Conservation (phyloP, 495 filamentous ascomycete species). For the Aspergillus funiculosus region DNA sequence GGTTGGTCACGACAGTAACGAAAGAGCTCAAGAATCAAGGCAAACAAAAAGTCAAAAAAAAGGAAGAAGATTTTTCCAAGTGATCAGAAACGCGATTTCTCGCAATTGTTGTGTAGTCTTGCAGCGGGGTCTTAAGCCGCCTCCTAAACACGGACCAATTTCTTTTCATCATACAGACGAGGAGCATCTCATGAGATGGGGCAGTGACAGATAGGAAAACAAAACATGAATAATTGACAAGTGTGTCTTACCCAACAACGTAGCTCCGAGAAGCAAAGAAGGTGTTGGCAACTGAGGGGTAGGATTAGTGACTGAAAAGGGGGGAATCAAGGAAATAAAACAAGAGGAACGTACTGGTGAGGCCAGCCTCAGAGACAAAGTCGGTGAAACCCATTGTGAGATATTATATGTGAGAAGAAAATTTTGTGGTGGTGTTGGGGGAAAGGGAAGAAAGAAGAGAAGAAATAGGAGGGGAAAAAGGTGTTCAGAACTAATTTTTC, state of each 20-base stretch:
- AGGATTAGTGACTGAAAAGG: conserved; percentile 32
- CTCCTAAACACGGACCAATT: conserved; percentile 99
- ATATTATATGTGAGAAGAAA: conserved; percentile 21
- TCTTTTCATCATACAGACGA: conserved; percentile 71
- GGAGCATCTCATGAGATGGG: conserved; percentile 14
- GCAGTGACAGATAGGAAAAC: conserved; percentile 11
- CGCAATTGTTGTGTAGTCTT: conserved; percentile 76
- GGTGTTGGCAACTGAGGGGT: conserved; percentile 75
- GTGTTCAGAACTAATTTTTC: conserved; percentile 24
- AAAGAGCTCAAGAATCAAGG: not conserved
- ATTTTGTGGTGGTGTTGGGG: conserved; percentile 14
- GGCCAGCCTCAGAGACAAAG: conserved; percentile 79
- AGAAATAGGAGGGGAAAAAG: conserved; percentile 19
- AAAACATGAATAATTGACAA: conserved; percentile 15
- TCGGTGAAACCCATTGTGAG: conserved; percentile 92
- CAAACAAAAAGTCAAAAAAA: conserved; percentile 15
- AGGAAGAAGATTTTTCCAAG: conserved; percentile 13
- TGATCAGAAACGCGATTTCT: conserved; percentile 78
- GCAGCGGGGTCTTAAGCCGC: conserved; percentile 92
- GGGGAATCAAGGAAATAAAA: conserved; percentile 17
- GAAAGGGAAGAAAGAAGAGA: conserved; percentile 21
- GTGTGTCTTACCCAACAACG: conserved; percentile 71
- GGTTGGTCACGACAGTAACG: too few species aligned
- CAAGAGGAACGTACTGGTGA: conserved; percentile 60
- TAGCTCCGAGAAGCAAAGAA: conserved; percentile 89